Conservation (phyloP, 108 stramenopile species). For the Cyclotella atomus region DNA sequence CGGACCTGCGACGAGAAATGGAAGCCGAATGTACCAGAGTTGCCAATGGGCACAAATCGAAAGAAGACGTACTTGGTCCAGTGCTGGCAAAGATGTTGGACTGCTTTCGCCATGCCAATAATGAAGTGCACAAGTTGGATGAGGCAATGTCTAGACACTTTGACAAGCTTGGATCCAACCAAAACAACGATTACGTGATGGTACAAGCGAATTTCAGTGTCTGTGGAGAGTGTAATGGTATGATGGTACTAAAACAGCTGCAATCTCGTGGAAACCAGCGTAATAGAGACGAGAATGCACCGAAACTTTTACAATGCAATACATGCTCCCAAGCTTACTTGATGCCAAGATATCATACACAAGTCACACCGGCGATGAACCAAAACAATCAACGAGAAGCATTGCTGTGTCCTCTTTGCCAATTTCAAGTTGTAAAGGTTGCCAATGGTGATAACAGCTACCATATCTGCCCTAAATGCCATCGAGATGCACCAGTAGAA, state of each 20-base stretch:
- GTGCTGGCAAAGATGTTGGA: slow-evolving; percentile 82
- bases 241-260: slow-evolving; percentile 71
- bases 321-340: slow-evolving; percentile 64
- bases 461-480: slow-evolving; percentile 82
- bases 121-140: slow-evolving; percentile 88
- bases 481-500: slow-evolving; percentile 69
- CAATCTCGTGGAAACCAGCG: slow-evolving; percentile 26
- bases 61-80: slow-evolving; percentile 72
- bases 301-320: slow-evolving; percentile 72
- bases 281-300: slow-evolving; percentile 37
- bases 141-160: slow-evolving; percentile 79
- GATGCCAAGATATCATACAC: slow-evolving; percentile 61
- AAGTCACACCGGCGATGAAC: slow-evolving; percentile 56
- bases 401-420: slow-evolving; percentile 80
- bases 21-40: slow-evolving; percentile 84
- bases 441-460: slow-evolving; percentile 69
- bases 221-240: slow-evolving; percentile 71
- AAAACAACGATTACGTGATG: slow-evolving; percentile 45
- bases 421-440: slow-evolving; percentile 74
- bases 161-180: slow-evolving; percentile 59
- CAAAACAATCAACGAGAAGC: slow-evolving; percentile 52
- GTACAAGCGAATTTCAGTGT: slow-evolving; percentile 61
- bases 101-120: slow-evolving; percentile 65
- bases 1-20: slow-evolving; percentile 85
- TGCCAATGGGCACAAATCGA: slow-evolving; percentile 76